Conservation (phyloP, 495 filamentous ascomycete genomes). For the Tuber aestivum region DNA sequence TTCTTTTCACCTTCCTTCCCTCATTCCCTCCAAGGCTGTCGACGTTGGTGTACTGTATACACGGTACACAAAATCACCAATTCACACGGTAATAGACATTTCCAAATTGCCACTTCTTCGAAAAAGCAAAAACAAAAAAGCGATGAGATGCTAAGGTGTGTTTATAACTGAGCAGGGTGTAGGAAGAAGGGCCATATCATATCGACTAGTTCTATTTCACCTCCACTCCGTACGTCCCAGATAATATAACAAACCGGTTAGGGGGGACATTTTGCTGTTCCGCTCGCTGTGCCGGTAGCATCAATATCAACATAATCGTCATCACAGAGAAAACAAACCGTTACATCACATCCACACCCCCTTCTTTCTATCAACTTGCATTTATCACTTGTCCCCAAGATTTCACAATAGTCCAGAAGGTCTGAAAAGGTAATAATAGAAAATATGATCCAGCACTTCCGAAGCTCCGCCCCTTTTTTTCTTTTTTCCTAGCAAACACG, state of each 20-base stretch:
- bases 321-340: background rate
- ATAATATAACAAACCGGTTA: background rate
- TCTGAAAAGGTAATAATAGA: background rate
- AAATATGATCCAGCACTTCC: background rate
- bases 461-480: background rate
- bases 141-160: background rate
- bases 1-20: background rate
- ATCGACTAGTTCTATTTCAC: background rate
- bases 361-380: background rate
- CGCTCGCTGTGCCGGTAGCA: background rate
- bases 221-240: background rate
- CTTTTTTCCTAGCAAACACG: background rate
- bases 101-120: background rate
- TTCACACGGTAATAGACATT: background rate
- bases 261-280: background rate
- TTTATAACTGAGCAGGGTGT: background rate
- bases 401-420: background rate
- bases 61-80: background rate
- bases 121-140: background rate
- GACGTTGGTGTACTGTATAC: background rate
- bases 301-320: background rate
- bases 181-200: background rate
- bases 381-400: background rate
- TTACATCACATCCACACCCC: background rate
- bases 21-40: background rate